Evolutionary conservation across 139 green algal genomes (phyloP), one percentile per base, ranked within the genome.

Genomic region (Prasinococcaceae sp.): DNA sequence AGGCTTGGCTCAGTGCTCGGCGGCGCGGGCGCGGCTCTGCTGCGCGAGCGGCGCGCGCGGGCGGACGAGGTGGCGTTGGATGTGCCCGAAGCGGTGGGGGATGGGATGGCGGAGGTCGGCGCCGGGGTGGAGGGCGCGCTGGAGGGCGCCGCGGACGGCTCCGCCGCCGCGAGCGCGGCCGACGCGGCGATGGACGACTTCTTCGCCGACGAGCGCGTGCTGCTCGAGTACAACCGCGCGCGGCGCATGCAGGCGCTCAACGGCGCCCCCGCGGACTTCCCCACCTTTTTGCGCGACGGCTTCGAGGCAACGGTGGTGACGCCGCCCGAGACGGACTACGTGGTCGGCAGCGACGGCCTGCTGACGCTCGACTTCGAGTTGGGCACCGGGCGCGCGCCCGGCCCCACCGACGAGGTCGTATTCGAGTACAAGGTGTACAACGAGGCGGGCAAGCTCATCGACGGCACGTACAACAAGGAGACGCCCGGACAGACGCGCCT

Each of bases 381-480:
- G 6, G 56, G 63, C n/a, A 20, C 26, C 4, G 63, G 42, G 52
- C 61, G 74, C 30, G 58, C 63, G 25, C 86, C 87, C 1, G 3
- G 10, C 10, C n/a, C n/a, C n/a, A 6, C 50, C 36, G 4, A 19
- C 2, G 23, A 64, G 47, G 67, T 83, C 16, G 57, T 78, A 3
- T 97, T 97, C 63, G 56, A 96, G 53, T 99, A 99, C 75, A 89
- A 74, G 0, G 92, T 79, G 1, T 99, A 94, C 74, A 99, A 99
- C 61, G 92, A 99, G 66, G 79, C 63, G 1, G 89, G 79, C 3
- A 41, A 62, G 9, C 42, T 75, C 12, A 94, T 98, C 39, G 92
- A 99, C 70, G 84, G 59, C 35, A 86, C 75, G 3, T 97, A 94
- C 62, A 48, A 70, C 20, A 76, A 93, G 61, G 79, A 75, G 2